These are phyloP conservation scores for Phoma sp. DNA, from an alignment of 2,329 filamentous ascomycete genomes.

Conservation along the genomic window DNA sequence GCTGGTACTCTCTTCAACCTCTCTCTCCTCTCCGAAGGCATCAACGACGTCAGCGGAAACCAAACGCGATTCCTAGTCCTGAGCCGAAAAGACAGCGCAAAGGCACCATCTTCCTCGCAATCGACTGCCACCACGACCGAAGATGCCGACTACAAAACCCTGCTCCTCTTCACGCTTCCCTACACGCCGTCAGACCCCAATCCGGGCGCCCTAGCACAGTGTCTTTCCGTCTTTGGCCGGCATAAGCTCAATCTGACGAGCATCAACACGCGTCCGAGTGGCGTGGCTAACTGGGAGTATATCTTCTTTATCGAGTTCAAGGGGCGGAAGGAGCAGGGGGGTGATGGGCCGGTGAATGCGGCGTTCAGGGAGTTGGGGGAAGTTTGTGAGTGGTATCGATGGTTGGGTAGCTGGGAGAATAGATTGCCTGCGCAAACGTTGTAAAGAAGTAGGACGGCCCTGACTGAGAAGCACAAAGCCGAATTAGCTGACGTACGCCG, in stretches of 20 bases:
- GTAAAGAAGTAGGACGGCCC: background rate
- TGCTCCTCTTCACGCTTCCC: slow-evolving; percentile 76
- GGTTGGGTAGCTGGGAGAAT: slow-evolving; percentile 70
- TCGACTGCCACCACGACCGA: background rate
- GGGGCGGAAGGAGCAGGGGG: slow-evolving; percentile 66
- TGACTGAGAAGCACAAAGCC: too few relatives aligned
- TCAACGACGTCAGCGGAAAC: slow-evolving; percentile 78
- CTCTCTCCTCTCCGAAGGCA: slow-evolving; percentile 70
- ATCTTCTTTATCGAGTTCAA: slow-evolving; percentile 94
- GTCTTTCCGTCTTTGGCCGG: slow-evolving; percentile 77
- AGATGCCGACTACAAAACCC: slow-evolving; percentile 62
- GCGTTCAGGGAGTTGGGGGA: slow-evolving; percentile 65
- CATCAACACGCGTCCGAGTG: slow-evolving; percentile 85
- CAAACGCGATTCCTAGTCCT: slow-evolving; percentile 81
- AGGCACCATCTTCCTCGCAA: background rate
- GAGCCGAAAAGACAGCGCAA: slow-evolving; percentile 33
- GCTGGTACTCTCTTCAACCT: slow-evolving; percentile 74
- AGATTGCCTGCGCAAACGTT: background rate
- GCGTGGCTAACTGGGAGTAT: slow-evolving; percentile 81
- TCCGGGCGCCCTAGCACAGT: slow-evolving; percentile 83
- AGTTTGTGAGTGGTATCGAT: slow-evolving; percentile 69
- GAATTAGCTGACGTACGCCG: too few relatives aligned
- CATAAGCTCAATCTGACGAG: slow-evolving; percentile 82
- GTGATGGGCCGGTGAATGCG: slow-evolving; percentile 62
- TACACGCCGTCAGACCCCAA: slow-evolving; percentile 81